Evolutionary conservation across 768 basidiomycete species (phyloP).

Genomic region (Tricholoma saponaceum): DNA sequence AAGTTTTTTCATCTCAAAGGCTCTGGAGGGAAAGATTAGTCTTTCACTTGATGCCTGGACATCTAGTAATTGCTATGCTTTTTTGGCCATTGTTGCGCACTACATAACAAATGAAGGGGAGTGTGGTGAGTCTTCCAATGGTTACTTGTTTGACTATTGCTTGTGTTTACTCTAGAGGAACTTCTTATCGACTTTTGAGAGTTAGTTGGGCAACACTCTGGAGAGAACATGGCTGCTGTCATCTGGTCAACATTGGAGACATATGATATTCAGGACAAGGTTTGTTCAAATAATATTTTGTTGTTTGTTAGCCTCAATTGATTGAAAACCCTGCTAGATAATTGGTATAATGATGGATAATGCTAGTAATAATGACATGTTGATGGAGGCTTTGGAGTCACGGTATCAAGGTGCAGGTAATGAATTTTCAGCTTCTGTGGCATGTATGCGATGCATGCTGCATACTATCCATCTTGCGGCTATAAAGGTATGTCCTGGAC

Average conservation of each 20-base stretch:
- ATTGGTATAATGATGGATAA: slow-evolving; percentile 20
- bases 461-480: slow-evolving; percentile 21
- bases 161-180: slow-evolving; percentile 18
- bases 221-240: slow-evolving; percentile 28
- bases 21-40: too few relatives aligned
- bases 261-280: slow-evolving; percentile 10
- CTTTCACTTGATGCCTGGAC: too few relatives aligned
- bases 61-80: too few relatives aligned
- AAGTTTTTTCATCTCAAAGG: too few relatives aligned
- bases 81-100: too few relatives aligned
- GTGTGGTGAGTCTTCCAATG: too few relatives aligned
- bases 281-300: background rate
- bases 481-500: slow-evolving; percentile 1
- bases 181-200: slow-evolving; percentile 30
- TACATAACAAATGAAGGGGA: too few relatives aligned
- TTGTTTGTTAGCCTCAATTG: background rate
- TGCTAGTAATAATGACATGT: slow-evolving; percentile 23
- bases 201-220: slow-evolving; percentile 28
- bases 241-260: slow-evolving; percentile 23
- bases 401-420: slow-evolving; percentile 7
- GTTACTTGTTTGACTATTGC: too few relatives aligned
- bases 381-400: slow-evolving; percentile 11
- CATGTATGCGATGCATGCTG: slow-evolving; percentile 20
- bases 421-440: slow-evolving; percentile 7
- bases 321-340: slow-evolving; percentile 6